Conservation (phyloP, 805 yeast species). For the Wilhelminamyces savonicus region DNA sequence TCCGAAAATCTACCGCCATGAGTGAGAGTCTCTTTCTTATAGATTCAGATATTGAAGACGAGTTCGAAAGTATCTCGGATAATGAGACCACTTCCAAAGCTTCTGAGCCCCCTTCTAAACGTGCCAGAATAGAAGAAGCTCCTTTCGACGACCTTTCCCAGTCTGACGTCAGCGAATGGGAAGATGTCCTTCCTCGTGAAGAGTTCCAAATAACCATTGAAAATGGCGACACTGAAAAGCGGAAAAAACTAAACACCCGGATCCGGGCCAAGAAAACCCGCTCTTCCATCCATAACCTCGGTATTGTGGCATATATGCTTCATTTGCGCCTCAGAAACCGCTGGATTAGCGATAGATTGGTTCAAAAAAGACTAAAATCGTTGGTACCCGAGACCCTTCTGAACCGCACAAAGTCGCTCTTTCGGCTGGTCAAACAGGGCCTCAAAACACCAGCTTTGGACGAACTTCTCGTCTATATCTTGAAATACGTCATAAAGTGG, state of each 20-base stretch:
- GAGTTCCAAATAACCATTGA: constrained; percentile 1
- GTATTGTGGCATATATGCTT: constrained; percentile 16
- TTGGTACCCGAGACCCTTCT: not conserved
- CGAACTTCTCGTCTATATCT: constrained; percentile 17
- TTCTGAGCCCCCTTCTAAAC: not conserved
- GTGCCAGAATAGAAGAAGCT: no score
- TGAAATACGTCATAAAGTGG: constrained; percentile 30
- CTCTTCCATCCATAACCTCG: constrained; percentile 13
- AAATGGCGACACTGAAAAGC: not conserved
- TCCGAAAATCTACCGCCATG: no score
- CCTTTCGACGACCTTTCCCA: no score
- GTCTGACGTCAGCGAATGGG: constrained; percentile 11
- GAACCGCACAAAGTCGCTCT: not conserved
- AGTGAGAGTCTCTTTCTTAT: no score
- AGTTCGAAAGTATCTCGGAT: constrained; percentile 3
- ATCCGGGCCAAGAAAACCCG: constrained; percentile 1
- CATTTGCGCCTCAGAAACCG: constrained; percentile 3
- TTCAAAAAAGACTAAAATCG: not conserved
- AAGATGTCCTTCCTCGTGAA: constrained; percentile 7
- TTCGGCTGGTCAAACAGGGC: no score
- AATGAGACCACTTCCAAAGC: constrained; percentile 1
- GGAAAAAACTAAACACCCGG: constrained; percentile 1
- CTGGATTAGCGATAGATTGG: not conserved
- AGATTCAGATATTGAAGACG: constrained; percentile 1
- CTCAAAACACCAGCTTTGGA: constrained; percentile 5